Conservation (phyloP, 805 yeast genomes). For the Candida sphagnicola region DNA sequence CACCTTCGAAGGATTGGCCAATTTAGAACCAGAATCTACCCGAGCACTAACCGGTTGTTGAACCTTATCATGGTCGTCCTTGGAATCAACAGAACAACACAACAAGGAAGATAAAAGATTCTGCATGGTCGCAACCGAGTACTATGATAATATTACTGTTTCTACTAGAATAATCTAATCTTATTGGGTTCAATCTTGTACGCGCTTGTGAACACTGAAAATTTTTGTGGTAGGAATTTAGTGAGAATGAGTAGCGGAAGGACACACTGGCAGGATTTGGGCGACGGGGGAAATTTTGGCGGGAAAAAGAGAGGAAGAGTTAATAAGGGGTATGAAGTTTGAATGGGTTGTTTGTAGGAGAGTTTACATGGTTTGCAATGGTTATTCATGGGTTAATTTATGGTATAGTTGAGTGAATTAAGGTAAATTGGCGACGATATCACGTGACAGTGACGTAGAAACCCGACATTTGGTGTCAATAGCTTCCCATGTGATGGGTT, state of each 20-base stretch:
- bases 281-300: neutral
- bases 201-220: constrained; percentile 1
- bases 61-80: constrained; percentile 30
- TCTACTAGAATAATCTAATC: neutral
- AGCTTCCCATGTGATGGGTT: too few relatives aligned
- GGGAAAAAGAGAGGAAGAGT: too few relatives aligned
- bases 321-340: too few relatives aligned
- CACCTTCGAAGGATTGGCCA: neutral
- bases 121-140: constrained; percentile 17
- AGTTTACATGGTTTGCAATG: too few relatives aligned
- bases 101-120: constrained; percentile 29
- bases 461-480: neutral
- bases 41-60: constrained; percentile 10
- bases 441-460: neutral
- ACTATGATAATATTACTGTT: neutral
- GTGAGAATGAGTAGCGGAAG: too few relatives aligned
- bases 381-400: too few relatives aligned
- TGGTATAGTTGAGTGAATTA: neutral
- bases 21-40: neutral
- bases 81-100: constrained; percentile 35
- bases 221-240: neutral
- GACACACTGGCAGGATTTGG: too few relatives aligned
- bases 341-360: too few relatives aligned
- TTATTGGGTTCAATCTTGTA: neutral
- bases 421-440: neutral